These are phyloP conservation scores for Rubia yunnanensis DNA, from an alignment of 257 asterid species.

Conservation along the genomic window DNA sequence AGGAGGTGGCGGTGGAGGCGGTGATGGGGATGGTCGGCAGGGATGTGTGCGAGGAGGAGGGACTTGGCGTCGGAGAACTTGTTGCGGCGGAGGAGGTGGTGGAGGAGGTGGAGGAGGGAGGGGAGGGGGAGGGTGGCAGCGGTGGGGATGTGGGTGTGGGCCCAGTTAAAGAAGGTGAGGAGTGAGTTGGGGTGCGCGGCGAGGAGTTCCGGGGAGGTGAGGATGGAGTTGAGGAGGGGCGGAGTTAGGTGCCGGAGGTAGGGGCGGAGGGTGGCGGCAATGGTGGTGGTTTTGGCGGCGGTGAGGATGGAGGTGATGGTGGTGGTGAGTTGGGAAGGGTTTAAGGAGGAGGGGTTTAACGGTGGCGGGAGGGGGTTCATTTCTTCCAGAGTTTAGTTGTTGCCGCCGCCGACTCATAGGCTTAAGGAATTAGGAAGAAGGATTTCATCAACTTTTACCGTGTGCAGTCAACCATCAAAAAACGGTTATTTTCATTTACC, in stretches of 20 bases:
- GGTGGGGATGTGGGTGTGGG: slow-evolving; percentile 27
- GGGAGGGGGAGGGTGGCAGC: slow-evolving; percentile 35
- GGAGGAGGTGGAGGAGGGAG: slow-evolving; percentile 43
- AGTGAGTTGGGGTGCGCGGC: slow-evolving; percentile 40
- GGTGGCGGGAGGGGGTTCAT: slow-evolving; percentile 21
- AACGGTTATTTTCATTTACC: no score
- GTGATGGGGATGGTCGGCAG: slow-evolving; percentile 61
- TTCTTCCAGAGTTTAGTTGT: not conserved
- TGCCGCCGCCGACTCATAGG: slow-evolving; percentile 1
- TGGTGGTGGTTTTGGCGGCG: slow-evolving; percentile 3
- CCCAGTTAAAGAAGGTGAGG: slow-evolving; percentile 47
- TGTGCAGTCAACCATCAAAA: no score
- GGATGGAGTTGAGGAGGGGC: slow-evolving; percentile 46
- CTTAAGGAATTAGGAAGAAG: not conserved
- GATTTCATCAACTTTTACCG: no score
- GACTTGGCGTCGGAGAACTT: slow-evolving; percentile 52
- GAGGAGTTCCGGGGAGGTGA: slow-evolving; percentile 58
- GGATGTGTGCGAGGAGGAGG: slow-evolving; percentile 44
- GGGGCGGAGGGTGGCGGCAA: slow-evolving; percentile 34
- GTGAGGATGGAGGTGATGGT: slow-evolving; percentile 40
- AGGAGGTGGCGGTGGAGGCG: slow-evolving; percentile 70
- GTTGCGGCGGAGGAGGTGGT: slow-evolving; percentile 41
- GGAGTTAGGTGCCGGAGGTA: slow-evolving; percentile 53
- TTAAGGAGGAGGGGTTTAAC: slow-evolving; percentile 22
- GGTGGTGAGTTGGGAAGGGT: slow-evolving; percentile 38